Evolutionary conservation across 352 stramenopile genomes (phyloP), one percentile per base, ranked within the genome.

Genomic region (Pythium apleroticum): DNA sequence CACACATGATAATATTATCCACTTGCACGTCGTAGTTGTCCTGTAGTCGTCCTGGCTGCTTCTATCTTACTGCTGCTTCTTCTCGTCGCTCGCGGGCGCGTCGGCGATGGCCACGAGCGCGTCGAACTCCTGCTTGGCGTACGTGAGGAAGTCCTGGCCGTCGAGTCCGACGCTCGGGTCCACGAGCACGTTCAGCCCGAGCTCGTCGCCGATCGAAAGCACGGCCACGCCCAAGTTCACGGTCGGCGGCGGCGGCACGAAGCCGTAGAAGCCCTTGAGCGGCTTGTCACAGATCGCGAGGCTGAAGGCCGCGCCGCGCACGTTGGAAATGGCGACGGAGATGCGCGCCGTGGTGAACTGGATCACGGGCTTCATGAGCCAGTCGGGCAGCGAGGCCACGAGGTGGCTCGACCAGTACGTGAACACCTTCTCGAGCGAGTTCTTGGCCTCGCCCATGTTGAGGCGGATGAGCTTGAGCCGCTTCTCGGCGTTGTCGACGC

Each of bases 161-260:
- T 87, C 70, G 22, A 89, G 67, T 10, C 83, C 83, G 17, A 94
- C 81, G 45, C 72, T 82, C 49, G 79, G 75, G 63, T 94, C 85
- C 56, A 91, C 82, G 20, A 90, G 74, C 45, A 90, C 84, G 54
- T 91, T 92, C 19, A 91, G 70, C 1, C 84, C 83, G 4, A 94
- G 76, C 37, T 84, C 69, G 45, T 90, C 83, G 52, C 83, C 83
- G 49, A 89, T 74, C 19, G 81, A 90, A 24, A 91, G 72, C 31
- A 92, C 86, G 39, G 80, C 81, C 22, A 94, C 73, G 43, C 85
- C 85, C 17, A 94, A 71, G 62, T 94, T 94, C 58, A 94, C 83
- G 3, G 75, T 84, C 48, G 85, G 85, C 53, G 85, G 85, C n/a
- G 85, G 85, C 12, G 85, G 85, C 52, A 92, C 77, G 57, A 94